Base-by-base conservation (phyloP, 768 basidiomycete species). In the Leccinum truebloodii region DNA sequence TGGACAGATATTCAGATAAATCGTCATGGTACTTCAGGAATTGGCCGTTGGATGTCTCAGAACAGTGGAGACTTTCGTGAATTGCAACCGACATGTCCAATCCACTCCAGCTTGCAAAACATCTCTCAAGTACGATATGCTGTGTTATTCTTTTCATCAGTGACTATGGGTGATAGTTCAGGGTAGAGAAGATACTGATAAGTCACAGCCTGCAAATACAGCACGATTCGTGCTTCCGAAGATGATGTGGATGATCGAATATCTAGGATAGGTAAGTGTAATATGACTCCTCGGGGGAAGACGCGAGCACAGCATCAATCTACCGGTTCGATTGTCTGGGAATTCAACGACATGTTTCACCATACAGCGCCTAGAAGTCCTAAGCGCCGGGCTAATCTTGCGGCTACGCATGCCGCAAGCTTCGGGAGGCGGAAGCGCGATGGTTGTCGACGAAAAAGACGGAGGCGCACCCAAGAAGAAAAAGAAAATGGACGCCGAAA, bases 381-480 rank as follows among this genome's bases (percentile, higher is more conserved):
- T n/a, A n/a, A 41, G 34, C 34, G 34, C 12, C 80, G 92, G 16
- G 82, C 80, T 10, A 90, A 92, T 41, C 79, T 87, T 67, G 84
- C 87, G 0, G 87, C 88, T 6, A 86, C 87, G 0, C 87, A 88
- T 62, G 81, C 87, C 1, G 86, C 85, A 9, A 84, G 83, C 80
- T 1, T 77, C 77, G 37, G 84, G 68, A 2, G 57, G 60, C 3
- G 71, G 62, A 3, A 63, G 58, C 9, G 63, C 65, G 18, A 71
- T 71, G 68, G 68, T 66, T 0, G 62, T 73, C 9, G 78, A 78
- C 28, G 82, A 79, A 8, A 84, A 82, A 16, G 84, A 83, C 6
- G 83, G 79, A 1, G 81, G 79, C 37, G 83, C 81, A 54, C 87
- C 88, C 76, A 92, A 89, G 77, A 92, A 91, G 73, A 82, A 82